These are phyloP conservation scores for Asterochloris erici DNA, from an alignment of 139 green algal genomes.

Conservation along the genomic window DNA sequence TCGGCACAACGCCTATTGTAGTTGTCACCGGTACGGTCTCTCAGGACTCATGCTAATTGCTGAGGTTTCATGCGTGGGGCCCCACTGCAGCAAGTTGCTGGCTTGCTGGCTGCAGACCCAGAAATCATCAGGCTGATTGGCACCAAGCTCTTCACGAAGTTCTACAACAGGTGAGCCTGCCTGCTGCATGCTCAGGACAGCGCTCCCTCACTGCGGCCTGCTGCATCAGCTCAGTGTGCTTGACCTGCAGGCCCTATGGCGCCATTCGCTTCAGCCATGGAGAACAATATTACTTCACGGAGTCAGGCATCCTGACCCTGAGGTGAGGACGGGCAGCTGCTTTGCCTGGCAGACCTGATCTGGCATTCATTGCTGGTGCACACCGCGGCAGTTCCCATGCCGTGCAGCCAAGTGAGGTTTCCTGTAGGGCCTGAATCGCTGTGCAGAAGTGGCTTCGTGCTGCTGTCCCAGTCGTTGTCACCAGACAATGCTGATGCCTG, in stretches of 20 bases:
- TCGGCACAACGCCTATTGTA: conserved; percentile 1
- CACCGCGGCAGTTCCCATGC: not conserved
- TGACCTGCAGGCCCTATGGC: not conserved
- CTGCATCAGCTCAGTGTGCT: too few species aligned
- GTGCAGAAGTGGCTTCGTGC: not conserved
- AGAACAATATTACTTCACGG: conserved; percentile 1
- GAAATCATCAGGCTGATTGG: conserved; percentile 11
- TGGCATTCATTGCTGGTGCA: not conserved
- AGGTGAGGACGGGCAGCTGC: not conserved
- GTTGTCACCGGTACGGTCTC: not conserved
- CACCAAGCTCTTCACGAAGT: conserved; percentile 13
- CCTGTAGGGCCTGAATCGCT: not conserved
- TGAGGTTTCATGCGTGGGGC: not conserved
- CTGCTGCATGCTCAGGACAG: too few species aligned
- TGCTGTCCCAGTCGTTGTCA: too few species aligned
- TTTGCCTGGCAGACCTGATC: not conserved
- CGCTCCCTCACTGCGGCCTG: too few species aligned
- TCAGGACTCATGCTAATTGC: not conserved
- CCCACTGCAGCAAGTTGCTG: not conserved
- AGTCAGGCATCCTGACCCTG: conserved; percentile 8
- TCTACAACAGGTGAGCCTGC: not conserved
- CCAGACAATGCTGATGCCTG: too few species aligned
- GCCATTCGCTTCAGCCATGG: conserved; percentile 13
- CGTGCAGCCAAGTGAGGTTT: not conserved
- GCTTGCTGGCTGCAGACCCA: conserved; percentile 1